Evolutionary conservation across 208 protist genomes (phyloP).

Genomic region (Leishmania arabica): DNA sequence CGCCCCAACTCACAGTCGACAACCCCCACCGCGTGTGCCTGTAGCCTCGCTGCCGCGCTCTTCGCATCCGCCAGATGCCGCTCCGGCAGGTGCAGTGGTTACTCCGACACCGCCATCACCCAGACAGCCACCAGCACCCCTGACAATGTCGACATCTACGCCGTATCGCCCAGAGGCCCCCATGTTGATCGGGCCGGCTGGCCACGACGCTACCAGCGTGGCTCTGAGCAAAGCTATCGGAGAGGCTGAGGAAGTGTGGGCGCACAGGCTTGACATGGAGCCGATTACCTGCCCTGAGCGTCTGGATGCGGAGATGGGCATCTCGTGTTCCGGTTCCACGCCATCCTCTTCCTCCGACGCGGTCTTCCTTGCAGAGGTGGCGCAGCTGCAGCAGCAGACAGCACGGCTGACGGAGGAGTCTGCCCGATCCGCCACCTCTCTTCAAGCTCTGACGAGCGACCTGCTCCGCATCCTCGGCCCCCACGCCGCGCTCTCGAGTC

Average conservation of each 20-base stretch:
- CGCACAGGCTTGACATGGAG: neutral
- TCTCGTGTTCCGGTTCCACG: neutral
- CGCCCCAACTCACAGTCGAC: neutral
- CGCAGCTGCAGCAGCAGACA: slow-evolving; percentile 19
- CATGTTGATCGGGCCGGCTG: neutral
- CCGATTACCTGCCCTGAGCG: neutral
- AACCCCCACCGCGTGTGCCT: neutral
- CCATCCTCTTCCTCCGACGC: slow-evolving; percentile 18
- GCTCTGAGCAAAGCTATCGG: slow-evolving; percentile 5
- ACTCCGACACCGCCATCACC: neutral
- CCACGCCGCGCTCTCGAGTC: slow-evolving; percentile 20
- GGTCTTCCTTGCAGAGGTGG: slow-evolving; percentile 19
- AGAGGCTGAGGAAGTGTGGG: neutral
- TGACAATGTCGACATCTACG: neutral
- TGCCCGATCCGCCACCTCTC: slow-evolving; percentile 11
- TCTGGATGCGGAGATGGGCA: neutral
- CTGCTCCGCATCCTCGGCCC: slow-evolving; percentile 23
- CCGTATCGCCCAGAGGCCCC: neutral
- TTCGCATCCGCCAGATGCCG: neutral
- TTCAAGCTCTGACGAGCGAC: slow-evolving; percentile 22
- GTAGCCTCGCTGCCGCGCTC: neutral
- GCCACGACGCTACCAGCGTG: slow-evolving; percentile 2
- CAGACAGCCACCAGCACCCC: neutral
- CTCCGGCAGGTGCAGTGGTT: neutral
- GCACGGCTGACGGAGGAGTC: slow-evolving; percentile 19